Conservation (phyloP, 1,139 yeast species). For the Taiozyma sp. region DNA sequence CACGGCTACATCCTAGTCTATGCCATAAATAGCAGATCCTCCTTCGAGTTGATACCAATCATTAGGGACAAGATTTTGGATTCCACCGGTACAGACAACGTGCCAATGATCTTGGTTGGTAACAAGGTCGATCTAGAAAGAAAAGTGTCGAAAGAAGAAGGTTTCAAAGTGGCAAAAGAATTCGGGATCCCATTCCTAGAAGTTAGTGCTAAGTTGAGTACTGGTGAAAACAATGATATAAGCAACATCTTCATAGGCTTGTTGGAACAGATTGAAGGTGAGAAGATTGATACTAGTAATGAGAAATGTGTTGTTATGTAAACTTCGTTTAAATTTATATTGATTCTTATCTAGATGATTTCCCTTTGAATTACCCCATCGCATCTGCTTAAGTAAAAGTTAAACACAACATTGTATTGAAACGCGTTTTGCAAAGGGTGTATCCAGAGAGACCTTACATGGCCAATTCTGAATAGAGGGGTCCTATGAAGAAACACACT, state of each 20-base stretch:
- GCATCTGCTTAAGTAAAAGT: not conserved
- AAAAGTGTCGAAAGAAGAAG: conserved; percentile 63
- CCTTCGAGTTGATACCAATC: conserved; percentile 72
- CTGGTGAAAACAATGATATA: conserved; percentile 60
- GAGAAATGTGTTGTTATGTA: conserved; percentile 31
- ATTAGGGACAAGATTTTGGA: conserved; percentile 80
- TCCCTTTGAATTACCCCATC: not conserved
- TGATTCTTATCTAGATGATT: conserved; percentile 4
- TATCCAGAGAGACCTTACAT: not conserved
- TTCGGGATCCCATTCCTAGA: conserved; percentile 68
- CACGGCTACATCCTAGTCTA: conserved; percentile 84
- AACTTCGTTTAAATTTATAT: not conserved
- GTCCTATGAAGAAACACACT: too few relatives aligned
- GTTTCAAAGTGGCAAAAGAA: conserved; percentile 54
- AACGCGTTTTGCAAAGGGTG: not conserved
- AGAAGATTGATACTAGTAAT: conserved; percentile 38
- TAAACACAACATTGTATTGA: too few relatives aligned
- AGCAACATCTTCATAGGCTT: conserved; percentile 59
- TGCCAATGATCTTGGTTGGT: conserved; percentile 82
- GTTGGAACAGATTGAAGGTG: conserved; percentile 65
- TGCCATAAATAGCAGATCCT: conserved; percentile 72
- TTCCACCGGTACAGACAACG: conserved; percentile 57
- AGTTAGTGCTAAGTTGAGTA: conserved; percentile 69
- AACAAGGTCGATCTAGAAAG: conserved; percentile 76
- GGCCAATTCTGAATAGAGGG: too few relatives aligned